Base-by-base conservation (phyloP, 148 eudicot species). In the Pharnaceum exiguum region DNA sequence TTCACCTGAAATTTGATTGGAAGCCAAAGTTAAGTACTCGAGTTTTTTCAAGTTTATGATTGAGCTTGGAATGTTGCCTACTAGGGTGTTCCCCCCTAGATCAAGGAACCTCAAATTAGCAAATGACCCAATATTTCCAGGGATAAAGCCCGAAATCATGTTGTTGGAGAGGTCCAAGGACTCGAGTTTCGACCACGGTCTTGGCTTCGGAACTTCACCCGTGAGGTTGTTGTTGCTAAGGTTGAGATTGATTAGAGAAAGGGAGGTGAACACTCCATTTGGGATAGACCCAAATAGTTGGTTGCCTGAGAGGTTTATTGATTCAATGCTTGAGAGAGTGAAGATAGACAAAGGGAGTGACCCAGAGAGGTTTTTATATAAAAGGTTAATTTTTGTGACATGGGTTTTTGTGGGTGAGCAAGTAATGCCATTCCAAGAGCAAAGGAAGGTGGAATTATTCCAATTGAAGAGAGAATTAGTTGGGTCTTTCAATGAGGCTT, bases 141-240 rank as follows among this genome's bases (percentile, higher is more conserved):
- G 85, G 28, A 90, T 86, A 40, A 33, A 8, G 3, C 89, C 95
- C 1, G 82, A 74, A 13, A 90, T 63, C 75, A 86, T 68, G 75
- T 90, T 90, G 73, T 90, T 87, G 25, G 91, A 90, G 3, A 90
- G 59, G 72, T 90, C 97, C 57, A 90, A 53, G 7, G 60, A 77
- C 55, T 78, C 55, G 19, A 86, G 80, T 39, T n/a, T 7, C 0
- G 66, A 57, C 42, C 62, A 53, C 27, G 49, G 38, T 27, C 38
- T 45, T 28, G 59, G 49, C 23, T 48, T 35, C 0, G 86, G 97
- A 9, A 86, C 40, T 19, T 22, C 49, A 27, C 91, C 87, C 0
- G 97, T 84, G 46, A 90, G 46, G 51, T 90, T 90, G 40, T 90
- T 90, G 76, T 71, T 74, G 82, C 87, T 90, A 1, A 90, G 67